These are phyloP conservation scores for Trametes maxima DNA, from an alignment of 768 basidiomycete species.

Conservation along the genomic window DNA sequence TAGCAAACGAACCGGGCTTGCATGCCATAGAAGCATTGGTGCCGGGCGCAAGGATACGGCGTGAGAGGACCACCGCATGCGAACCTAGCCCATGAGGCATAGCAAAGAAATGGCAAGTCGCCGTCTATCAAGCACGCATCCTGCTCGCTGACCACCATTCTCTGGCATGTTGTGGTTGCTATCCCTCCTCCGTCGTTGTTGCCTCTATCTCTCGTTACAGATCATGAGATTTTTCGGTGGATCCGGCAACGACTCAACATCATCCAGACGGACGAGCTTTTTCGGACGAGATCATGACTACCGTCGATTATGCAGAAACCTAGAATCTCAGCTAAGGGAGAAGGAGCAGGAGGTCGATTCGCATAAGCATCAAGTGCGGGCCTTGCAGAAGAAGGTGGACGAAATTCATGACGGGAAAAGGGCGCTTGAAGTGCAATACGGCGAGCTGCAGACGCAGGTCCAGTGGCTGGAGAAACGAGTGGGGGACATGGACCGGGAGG, in stretches of 20 bases:
- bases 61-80: no score
- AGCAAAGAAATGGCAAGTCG: neutral
- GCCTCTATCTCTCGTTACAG: neutral
- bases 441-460: neutral
- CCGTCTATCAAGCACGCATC: neutral
- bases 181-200: neutral
- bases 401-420: neutral
- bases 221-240: neutral
- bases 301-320: neutral
- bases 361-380: neutral
- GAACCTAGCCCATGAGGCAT: neutral
- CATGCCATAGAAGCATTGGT: no score
- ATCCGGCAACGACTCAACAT: neutral
- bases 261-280: neutral
- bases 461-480: neutral
- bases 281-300: neutral
- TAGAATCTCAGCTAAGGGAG: neutral
- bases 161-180: constrained; percentile 2
- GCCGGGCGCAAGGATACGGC: no score
- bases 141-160: neutral
- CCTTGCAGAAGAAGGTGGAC: neutral
- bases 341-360: neutral
- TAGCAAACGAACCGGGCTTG: no score
- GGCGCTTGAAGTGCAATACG: neutral
- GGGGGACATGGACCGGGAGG: neutral